Evolutionary conservation across 2,329 filamentous ascomycete genomes (phyloP).

Genomic region (Claviceps maximensis): DNA sequence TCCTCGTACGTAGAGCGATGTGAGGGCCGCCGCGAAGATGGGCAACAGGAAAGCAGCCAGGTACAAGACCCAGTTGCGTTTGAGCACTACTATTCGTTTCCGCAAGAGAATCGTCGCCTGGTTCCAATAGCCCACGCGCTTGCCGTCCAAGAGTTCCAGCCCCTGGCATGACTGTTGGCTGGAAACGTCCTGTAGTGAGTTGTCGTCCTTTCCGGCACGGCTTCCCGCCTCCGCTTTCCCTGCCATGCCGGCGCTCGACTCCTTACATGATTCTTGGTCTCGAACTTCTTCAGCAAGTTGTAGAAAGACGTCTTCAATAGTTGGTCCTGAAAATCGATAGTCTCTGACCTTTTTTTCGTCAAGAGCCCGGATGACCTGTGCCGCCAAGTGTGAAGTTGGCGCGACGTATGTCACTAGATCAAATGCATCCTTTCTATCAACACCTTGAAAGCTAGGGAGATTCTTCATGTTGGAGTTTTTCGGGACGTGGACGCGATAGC

Average conservation of each 20-base stretch:
- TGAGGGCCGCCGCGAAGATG: constrained; percentile 64
- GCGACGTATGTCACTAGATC: constrained; percentile 65
- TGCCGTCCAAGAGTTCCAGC: constrained; percentile 52
- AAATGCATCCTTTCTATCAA: constrained; percentile 45
- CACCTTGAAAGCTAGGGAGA: constrained; percentile 39
- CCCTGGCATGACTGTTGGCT: constrained; percentile 16
- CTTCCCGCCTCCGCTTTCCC: constrained; percentile 10
- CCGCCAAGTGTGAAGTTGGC: constrained; percentile 54
- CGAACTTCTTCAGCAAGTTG: constrained; percentile 70
- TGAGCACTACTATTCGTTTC: constrained; percentile 66
- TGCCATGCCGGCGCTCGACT: constrained; percentile 10
- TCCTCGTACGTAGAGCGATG: constrained; percentile 58
- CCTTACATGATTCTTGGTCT: constrained; percentile 29
- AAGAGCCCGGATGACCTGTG: constrained; percentile 55
- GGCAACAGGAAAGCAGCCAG: constrained; percentile 63
- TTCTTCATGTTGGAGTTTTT: constrained; percentile 37
- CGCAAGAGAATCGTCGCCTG: constrained; percentile 64
- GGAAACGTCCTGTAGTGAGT: constrained; percentile 9
- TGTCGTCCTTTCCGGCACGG: constrained; percentile 11
- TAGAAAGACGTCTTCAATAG: constrained; percentile 86
- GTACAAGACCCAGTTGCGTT: constrained; percentile 67
- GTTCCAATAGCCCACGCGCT: constrained; percentile 51
- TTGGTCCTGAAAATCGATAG: constrained; percentile 78
- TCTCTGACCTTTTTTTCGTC: constrained; percentile 55
- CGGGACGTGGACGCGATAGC: constrained; percentile 69